Evolutionary conservation across 2,329 filamentous ascomycete genomes (phyloP).

Genomic region (Aspergillus ochraceoroseus): DNA sequence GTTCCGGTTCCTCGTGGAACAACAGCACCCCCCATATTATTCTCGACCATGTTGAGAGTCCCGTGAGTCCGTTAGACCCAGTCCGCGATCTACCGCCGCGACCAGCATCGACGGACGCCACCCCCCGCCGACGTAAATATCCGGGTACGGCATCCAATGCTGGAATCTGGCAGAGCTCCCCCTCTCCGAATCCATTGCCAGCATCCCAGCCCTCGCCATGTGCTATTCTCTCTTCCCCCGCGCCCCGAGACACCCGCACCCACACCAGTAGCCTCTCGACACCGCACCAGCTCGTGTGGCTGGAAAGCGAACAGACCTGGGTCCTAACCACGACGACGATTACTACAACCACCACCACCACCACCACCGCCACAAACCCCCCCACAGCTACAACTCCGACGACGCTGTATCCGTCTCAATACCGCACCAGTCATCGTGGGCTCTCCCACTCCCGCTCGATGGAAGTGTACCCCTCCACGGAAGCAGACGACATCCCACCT

Average conservation of each 20-base stretch:
- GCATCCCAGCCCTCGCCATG: neutral
- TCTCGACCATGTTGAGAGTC: constrained; percentile 10
- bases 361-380: neutral
- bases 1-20: neutral
- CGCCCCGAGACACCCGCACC: neutral
- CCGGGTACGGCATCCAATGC: neutral
- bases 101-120: constrained; percentile 18
- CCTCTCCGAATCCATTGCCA: neutral
- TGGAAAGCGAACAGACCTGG: constrained; percentile 31
- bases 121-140: constrained; percentile 7
- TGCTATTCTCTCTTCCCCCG: neutral
- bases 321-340: constrained; percentile 13
- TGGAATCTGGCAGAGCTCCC: constrained; percentile 8
- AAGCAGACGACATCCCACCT: constrained; percentile 22
- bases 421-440: neutral
- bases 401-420: neutral
- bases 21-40: constrained; percentile 13
- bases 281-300: constrained; percentile 27
- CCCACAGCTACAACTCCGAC: too few species aligned
- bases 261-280: constrained; percentile 10
- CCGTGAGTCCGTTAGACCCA: constrained; percentile 8
- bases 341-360: neutral
- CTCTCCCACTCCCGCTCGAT: constrained; percentile 1
- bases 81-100: constrained; percentile 13
- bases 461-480: constrained; percentile 2